Evolutionary conservation across 202 grass and related monocot species (phyloP).

Genomic region (Sporobolus alterniflorus): DNA sequence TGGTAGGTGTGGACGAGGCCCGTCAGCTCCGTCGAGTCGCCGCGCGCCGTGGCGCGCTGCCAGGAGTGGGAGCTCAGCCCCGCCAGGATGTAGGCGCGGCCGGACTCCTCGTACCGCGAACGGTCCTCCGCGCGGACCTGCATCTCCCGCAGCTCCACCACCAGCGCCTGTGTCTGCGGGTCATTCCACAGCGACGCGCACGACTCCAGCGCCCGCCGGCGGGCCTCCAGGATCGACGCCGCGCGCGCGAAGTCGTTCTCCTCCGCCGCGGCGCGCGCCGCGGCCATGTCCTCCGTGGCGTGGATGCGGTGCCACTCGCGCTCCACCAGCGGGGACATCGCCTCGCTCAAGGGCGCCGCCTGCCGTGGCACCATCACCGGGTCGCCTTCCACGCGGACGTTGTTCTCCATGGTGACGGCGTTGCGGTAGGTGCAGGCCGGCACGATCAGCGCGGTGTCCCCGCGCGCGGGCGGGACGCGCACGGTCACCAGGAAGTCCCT

Average conservation of each 20-base stretch:
- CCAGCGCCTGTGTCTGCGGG: constrained; percentile 51
- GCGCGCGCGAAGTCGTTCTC: constrained; percentile 42
- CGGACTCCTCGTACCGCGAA: constrained; percentile 52
- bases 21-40: constrained; percentile 54
- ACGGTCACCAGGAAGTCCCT: constrained; percentile 67
- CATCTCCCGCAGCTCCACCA: constrained; percentile 75
- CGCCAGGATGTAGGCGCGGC: constrained; percentile 70
- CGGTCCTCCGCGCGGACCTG: constrained; percentile 58
- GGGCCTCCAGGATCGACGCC: constrained; percentile 43
- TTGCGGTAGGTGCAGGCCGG: constrained; percentile 50
- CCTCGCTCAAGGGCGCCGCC: not conserved
- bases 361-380: constrained; percentile 39
- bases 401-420: constrained; percentile 36
- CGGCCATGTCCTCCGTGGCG: constrained; percentile 58
- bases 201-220: constrained; percentile 39
- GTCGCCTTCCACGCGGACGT: constrained; percentile 21
- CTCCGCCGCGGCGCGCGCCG: constrained; percentile 58
- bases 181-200: constrained; percentile 38
- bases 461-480: constrained; percentile 34
- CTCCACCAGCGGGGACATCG: constrained; percentile 54
- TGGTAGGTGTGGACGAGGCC: constrained; percentile 60
- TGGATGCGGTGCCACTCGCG: constrained; percentile 62
- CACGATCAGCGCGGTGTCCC: constrained; percentile 43
- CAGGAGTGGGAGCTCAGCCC: constrained; percentile 78
- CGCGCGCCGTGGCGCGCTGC: constrained; percentile 74